A percentile compares a stretch with the other conserved stretches of the same genome.
Conservation (phyloP, 2,329 filamentous ascomycete genomes). For the Aquanectria penicillioides region DNA sequence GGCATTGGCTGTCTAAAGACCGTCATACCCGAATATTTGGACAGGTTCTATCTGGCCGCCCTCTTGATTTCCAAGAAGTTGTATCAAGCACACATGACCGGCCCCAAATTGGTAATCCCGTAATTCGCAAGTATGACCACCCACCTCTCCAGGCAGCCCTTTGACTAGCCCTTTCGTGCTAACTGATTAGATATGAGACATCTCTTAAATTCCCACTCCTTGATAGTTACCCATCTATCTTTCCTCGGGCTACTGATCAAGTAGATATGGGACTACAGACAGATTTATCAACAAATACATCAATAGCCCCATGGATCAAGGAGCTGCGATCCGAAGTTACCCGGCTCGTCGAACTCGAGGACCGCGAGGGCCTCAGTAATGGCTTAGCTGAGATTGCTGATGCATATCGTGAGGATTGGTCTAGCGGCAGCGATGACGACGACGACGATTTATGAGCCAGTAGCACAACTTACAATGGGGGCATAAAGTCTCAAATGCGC, state of each 20-base stretch:
- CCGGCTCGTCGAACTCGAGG: constrained; percentile 74
- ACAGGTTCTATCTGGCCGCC: constrained; percentile 39
- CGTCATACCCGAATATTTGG: constrained; percentile 43
- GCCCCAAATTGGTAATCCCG: constrained; percentile 39
- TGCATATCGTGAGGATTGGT: constrained; percentile 90
- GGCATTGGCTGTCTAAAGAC: constrained; percentile 14
- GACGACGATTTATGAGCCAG: constrained; percentile 67
- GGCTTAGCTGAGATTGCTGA: constrained; percentile 84
- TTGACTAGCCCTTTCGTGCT: not conserved
- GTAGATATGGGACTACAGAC: constrained; percentile 57
- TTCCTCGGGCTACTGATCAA: constrained; percentile 56
- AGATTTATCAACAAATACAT: constrained; percentile 78
- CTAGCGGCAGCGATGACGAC: constrained; percentile 77
- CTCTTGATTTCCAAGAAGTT: constrained; percentile 14
- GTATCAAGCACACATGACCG: constrained; percentile 22
- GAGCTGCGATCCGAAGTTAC: constrained; percentile 71
- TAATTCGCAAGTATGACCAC: constrained; percentile 41
- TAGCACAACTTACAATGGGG: too few species aligned
- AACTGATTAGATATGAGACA: constrained; percentile 54
- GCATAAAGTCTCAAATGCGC: too few species aligned
- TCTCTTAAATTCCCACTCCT: constrained; percentile 77
- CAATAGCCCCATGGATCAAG: constrained; percentile 76
- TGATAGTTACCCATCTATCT: constrained; percentile 85
- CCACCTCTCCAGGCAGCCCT: not conserved
- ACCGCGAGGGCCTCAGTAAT: constrained; percentile 85